phyloP scores from a whole-genome alignment of 805 yeast genomes.

The Candida insectorum region DNA sequence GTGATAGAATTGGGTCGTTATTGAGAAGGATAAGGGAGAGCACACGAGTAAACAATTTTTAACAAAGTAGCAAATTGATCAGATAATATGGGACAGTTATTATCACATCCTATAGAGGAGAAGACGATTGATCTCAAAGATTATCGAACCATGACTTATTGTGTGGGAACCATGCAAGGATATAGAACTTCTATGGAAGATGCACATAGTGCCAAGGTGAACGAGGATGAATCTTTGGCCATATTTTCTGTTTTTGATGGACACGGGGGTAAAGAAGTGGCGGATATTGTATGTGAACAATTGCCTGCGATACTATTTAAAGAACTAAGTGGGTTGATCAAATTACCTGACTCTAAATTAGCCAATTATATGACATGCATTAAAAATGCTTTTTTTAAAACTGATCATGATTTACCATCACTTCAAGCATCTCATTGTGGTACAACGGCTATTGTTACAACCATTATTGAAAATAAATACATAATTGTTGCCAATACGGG shows the following conservation, averaged over 20 bases:
- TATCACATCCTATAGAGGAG: slow-evolving; percentile 73
- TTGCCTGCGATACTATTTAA: slow-evolving; percentile 37
- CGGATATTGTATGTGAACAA: slow-evolving; percentile 47
- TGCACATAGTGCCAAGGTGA: slow-evolving; percentile 56
- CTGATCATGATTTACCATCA: slow-evolving; percentile 29
- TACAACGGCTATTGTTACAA: slow-evolving; percentile 37
- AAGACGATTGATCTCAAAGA: slow-evolving; percentile 51
- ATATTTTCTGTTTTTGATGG: slow-evolving; percentile 80
- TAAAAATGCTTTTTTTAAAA: slow-evolving; percentile 32
- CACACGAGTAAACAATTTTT: too few relatives aligned
- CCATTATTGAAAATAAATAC: slow-evolving; percentile 26
- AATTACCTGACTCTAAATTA: slow-evolving; percentile 8
- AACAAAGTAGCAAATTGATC: too few relatives aligned
- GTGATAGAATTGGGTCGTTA: too few relatives aligned
- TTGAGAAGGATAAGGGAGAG: too few relatives aligned
- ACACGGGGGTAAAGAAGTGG: slow-evolving; percentile 70
- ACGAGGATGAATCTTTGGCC: slow-evolving; percentile 38
- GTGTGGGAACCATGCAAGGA: slow-evolving; percentile 77
- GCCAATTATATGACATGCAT: slow-evolving; percentile 18
- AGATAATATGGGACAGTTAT: slow-evolving; percentile 67
- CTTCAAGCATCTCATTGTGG: slow-evolving; percentile 36
- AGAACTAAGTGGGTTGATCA: slow-evolving; percentile 15
- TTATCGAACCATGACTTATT: slow-evolving; percentile 48
- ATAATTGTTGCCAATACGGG: slow-evolving; percentile 70
- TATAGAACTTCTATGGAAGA: slow-evolving; percentile 75